Evolutionary conservation across 495 filamentous ascomycete genomes (phyloP), one percentile per base, ranked within the genome.

Genomic region (Xylaria intraflava): DNA sequence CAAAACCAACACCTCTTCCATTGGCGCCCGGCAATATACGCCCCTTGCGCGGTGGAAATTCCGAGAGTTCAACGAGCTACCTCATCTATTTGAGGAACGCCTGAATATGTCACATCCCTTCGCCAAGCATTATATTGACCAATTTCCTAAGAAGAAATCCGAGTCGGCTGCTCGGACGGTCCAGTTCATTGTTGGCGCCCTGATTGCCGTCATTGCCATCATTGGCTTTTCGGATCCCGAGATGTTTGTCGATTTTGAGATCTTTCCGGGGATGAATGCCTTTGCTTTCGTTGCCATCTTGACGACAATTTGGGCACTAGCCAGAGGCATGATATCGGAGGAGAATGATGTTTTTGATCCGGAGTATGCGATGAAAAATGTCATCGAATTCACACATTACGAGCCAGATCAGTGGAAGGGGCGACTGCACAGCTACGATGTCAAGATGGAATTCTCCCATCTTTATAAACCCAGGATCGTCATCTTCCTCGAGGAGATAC

Each of bases 21-120:
- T 76, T 20, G 86, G 86, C 14, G 85, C 88, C 20, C 83, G 93
- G 12, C 84, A 87, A 59, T 98, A 96, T 61, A 96, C 91, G 2
- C 88, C 90, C 1, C 79, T 96, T 44, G 93, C 94, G 2, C 87
- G 94, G 66, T 97, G 93, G 94, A 96, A 96, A 61, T 96, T 97
- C 55, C 86, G 93, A 45, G 92, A 97, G 67, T 97, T 97, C 76
- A 98, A 98, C 61, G 93, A 98, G 66, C 80, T 98, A 0, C 84
- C 83, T 57, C 93, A 97, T 72, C 73, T 97, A 1, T 98, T 96
- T 61, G 79, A 89, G 56, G 86, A 89, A 51, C 83, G 93, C 11
- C 77, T 87, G 49, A 89, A 95, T 59, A 93, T 96, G 88, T 96
- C 94, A 6, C 89, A 91, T 60, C 92, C 92, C 0, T 96, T 86